A percentile compares a stretch with the other conserved stretches of the same genome.
Conservation (phyloP, 2,329 filamentous ascomycete species). For the Fusarium proliferatum region DNA sequence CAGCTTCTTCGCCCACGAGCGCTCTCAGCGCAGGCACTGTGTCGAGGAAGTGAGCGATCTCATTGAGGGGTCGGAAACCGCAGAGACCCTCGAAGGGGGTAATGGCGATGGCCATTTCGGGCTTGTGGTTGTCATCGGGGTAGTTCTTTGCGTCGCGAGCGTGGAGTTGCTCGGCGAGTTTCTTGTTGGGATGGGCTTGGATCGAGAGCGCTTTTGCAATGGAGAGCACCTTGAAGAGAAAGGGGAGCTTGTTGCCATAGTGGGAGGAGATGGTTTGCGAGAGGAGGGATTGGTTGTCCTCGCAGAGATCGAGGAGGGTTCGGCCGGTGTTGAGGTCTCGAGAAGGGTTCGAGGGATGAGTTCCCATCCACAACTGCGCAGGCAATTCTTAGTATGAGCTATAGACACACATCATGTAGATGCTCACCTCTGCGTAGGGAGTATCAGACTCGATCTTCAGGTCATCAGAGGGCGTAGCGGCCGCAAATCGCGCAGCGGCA, state of each 20-base stretch:
- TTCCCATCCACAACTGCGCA: constrained; percentile 95
- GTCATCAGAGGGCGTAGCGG: constrained; percentile 79
- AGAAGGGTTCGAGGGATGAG: constrained; percentile 94
- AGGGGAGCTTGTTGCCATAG: constrained; percentile 87
- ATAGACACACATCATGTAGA: too few relatives aligned
- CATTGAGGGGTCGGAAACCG: constrained; percentile 87
- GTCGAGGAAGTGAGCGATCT: constrained; percentile 87
- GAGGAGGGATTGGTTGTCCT: constrained; percentile 87
- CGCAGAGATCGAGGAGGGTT: constrained; percentile 85
- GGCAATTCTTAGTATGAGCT: background rate
- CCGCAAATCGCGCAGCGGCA: constrained; percentile 88
- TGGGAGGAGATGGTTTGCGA: constrained; percentile 76
- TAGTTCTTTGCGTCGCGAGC: constrained; percentile 91
- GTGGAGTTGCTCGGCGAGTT: constrained; percentile 87
- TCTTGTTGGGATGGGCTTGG: constrained; percentile 96
- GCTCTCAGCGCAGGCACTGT: constrained; percentile 66
- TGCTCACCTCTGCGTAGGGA: constrained; percentile 87
- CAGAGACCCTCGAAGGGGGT: constrained; percentile 97
- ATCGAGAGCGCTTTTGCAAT: constrained; percentile 97
- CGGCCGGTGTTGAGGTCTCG: constrained; percentile 87
- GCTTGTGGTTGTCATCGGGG: constrained; percentile 99
- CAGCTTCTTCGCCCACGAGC: constrained; percentile 74
- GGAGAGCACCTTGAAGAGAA: constrained; percentile 97
- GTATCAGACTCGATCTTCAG: constrained; percentile 86
- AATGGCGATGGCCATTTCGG: constrained; percentile 98